phyloP scores from a whole-genome alignment of 2,329 filamentous ascomycete species.

The Bertia moriformis region DNA sequence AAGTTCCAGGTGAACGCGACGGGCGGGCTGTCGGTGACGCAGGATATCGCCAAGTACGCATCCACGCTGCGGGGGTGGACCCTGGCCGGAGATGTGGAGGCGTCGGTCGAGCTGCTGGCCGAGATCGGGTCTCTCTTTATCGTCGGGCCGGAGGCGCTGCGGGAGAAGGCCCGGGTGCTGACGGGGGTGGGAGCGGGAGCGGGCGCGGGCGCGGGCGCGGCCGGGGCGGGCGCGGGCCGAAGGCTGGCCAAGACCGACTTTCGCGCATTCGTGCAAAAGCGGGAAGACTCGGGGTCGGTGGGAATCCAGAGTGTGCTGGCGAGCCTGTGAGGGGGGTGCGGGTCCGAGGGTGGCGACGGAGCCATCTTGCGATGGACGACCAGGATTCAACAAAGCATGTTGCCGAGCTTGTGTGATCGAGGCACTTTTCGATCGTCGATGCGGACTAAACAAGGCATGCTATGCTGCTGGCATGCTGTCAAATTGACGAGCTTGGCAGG shows the following conservation, averaged over 20 bases:
- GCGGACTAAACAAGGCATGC: too few relatives aligned
- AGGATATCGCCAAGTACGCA: conserved; percentile 89
- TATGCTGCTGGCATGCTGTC: too few relatives aligned
- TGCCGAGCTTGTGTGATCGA: too few relatives aligned
- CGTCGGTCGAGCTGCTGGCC: conserved; percentile 68
- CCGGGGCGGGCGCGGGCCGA: conserved; percentile 24
- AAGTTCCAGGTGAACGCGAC: conserved; percentile 87
- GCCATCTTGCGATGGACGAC: too few relatives aligned
- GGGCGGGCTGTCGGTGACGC: conserved; percentile 85
- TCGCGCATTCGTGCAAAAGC: conserved; percentile 67
- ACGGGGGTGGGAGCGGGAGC: conserved; percentile 10
- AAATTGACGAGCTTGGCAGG: too few relatives aligned
- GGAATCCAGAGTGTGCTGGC: conserved; percentile 74
- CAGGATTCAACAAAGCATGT: too few relatives aligned
- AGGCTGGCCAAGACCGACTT: conserved; percentile 56
- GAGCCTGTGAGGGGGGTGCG: too few relatives aligned
- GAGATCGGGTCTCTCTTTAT: conserved; percentile 96
- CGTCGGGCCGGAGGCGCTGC: conserved; percentile 66
- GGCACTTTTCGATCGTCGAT: too few relatives aligned
- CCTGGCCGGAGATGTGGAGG: conserved; percentile 51
- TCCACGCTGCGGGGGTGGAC: conserved; percentile 75
- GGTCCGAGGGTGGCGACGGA: too few relatives aligned
- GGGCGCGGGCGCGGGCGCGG: conserved; percentile 10
- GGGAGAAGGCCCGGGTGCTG: conserved; percentile 53
- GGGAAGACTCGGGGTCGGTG: conserved; percentile 69